Evolutionary conservation across 768 basidiomycete species (phyloP).

Genomic region (Mrakia hoshinonis): DNA sequence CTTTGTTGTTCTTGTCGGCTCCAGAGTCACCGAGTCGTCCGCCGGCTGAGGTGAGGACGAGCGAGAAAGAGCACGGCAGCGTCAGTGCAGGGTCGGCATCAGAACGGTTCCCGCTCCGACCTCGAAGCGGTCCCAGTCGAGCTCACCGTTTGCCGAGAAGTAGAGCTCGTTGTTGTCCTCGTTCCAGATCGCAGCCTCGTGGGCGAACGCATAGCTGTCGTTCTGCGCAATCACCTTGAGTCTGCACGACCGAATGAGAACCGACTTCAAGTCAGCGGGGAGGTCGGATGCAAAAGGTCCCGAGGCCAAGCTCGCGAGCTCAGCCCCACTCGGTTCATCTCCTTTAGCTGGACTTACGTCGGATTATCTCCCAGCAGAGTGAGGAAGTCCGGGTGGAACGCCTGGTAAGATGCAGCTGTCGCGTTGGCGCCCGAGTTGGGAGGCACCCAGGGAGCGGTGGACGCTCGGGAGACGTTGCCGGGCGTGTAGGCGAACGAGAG

Average conservation of each 20-base stretch:
- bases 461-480: not conserved
- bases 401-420: slow-evolving; percentile 41
- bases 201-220: slow-evolving; percentile 59
- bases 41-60: not conserved
- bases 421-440: not conserved
- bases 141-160: slow-evolving; percentile 45
- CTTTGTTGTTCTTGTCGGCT: slow-evolving; percentile 21
- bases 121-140: too few relatives aligned
- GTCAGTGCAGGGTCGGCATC: not conserved
- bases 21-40: not conserved
- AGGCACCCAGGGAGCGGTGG: not conserved
- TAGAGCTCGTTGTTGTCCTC: slow-evolving; percentile 62
- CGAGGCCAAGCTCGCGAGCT: too few relatives aligned
- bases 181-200: slow-evolving; percentile 49
- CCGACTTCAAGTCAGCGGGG: slow-evolving; percentile 58
- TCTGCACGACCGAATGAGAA: slow-evolving; percentile 47
- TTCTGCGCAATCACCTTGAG: slow-evolving; percentile 55
- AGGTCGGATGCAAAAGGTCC: slow-evolving; percentile 51
- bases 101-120: too few relatives aligned
- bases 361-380: not conserved
- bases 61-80: not conserved
- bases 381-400: slow-evolving; percentile 51
- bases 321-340: too few relatives aligned
- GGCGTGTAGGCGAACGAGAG: slow-evolving; percentile 5
- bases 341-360: not conserved